phyloP scores from a whole-genome alignment of 352 stramenopile species.

The Pythium utonaiense region DNA sequence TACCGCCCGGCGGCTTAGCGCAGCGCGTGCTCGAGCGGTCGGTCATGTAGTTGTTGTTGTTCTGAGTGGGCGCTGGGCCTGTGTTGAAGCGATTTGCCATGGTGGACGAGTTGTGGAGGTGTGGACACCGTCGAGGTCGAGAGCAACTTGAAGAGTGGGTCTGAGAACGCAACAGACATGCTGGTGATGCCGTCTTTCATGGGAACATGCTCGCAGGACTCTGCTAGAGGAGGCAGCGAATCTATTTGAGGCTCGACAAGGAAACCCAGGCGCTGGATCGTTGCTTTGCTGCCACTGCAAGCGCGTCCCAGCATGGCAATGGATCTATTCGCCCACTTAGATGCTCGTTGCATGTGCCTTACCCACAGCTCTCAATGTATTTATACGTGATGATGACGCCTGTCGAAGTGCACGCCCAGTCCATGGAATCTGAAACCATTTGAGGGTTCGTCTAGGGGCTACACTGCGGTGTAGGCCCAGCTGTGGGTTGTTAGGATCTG shows the following conservation, averaged over 20 bases:
- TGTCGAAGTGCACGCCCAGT: neutral
- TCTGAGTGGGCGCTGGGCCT: conserved; percentile 17
- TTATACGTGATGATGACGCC: neutral
- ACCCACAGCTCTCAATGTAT: neutral
- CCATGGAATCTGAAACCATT: neutral
- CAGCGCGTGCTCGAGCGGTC: conserved; percentile 43
- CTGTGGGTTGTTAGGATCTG: neutral
- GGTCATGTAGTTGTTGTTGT: conserved; percentile 48
- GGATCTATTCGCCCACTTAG: neutral
- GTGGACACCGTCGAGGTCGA: conserved; percentile 5
- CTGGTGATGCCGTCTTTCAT: neutral
- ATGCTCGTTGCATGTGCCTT: neutral
- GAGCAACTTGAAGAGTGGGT: conserved; percentile 6
- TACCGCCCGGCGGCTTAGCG: conserved; percentile 42
- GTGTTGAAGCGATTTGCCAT: conserved; percentile 30
- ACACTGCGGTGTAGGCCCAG: neutral
- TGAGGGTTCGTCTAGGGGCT: neutral
- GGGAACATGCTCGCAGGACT: neutral
- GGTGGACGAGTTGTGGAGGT: neutral
- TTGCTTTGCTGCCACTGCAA: neutral
- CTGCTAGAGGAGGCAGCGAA: neutral
- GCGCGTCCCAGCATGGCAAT: neutral
- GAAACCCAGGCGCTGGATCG: neutral
- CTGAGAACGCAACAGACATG: conserved; percentile 4
- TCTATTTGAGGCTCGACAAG: conserved; percentile 6